Percentiles rank a stretch among this genome's conserved stretches.
Evolutionary conservation across 257 asterid species (phyloP).

Genomic region (Ligustrum vulgare): DNA sequence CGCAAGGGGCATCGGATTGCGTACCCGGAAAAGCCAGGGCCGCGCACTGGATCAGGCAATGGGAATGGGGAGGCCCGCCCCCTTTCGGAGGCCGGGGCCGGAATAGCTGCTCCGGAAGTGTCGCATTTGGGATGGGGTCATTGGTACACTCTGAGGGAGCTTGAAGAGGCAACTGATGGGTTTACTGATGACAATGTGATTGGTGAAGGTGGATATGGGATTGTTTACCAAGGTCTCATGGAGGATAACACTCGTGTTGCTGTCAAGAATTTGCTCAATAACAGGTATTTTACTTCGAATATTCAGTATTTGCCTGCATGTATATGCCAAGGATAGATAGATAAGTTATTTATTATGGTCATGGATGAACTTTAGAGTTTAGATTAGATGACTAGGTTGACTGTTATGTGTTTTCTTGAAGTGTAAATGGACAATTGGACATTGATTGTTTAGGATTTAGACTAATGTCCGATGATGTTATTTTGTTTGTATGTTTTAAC

Average conservation of each 20-base stretch:
- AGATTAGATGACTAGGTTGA: not conserved
- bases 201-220: constrained; percentile 96
- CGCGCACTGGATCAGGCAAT: constrained; percentile 48
- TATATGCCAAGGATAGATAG: not conserved
- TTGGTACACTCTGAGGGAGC: constrained; percentile 92
- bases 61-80: constrained; percentile 57
- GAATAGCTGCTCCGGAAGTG: constrained; percentile 67
- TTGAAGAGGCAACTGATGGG: constrained; percentile 60
- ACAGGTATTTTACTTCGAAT: constrained; percentile 43
- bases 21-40: constrained; percentile 47
- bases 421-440: not conserved
- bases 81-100: constrained; percentile 33
- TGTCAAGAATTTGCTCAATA: constrained; percentile 87
- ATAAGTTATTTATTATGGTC: not conserved
- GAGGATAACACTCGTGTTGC: constrained; percentile 66
- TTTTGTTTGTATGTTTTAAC: constrained; percentile 2
- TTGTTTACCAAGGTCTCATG: constrained; percentile 73
- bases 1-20: constrained; percentile 62
- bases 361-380: not conserved
- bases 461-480: constrained; percentile 5
- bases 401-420: not conserved
- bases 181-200: constrained; percentile 83
- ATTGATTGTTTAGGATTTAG: not conserved
- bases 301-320: not conserved
- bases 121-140: constrained; percentile 98